Percentiles rank a stretch among this genome's conserved stretches.
Evolutionary conservation across 2,329 filamentous ascomycete genomes (phyloP).

Genomic region (Colletotrichum paranaense): DNA sequence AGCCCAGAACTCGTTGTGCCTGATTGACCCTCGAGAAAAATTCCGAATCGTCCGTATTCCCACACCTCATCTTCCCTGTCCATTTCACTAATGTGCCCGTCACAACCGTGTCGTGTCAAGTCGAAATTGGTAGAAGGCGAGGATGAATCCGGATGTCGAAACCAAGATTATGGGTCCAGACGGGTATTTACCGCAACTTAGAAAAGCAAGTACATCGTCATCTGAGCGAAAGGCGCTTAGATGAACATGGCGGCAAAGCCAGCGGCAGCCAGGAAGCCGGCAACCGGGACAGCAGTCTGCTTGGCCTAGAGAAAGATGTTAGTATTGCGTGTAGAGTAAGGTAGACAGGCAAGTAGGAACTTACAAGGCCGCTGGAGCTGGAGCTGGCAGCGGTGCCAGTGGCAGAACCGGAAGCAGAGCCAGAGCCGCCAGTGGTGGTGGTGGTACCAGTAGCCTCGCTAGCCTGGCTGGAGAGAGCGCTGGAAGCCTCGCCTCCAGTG

Average conservation of each 20-base stretch:
- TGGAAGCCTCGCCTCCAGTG: constrained; percentile 38
- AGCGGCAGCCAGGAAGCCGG: constrained; percentile 59
- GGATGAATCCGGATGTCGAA: constrained; percentile 33
- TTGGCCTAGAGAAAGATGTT: constrained; percentile 24
- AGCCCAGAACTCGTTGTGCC: constrained; percentile 45
- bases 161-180: constrained; percentile 44
- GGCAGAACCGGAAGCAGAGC: neutral
- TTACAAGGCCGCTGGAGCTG: constrained; percentile 39
- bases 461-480: constrained; percentile 38
- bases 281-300: constrained; percentile 55
- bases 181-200: constrained; percentile 54
- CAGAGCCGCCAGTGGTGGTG: constrained; percentile 25
- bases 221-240: constrained; percentile 44
- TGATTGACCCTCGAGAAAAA: constrained; percentile 40
- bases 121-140: constrained; percentile 37
- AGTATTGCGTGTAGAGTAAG: neutral
- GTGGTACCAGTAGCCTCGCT: constrained; percentile 29
- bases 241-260: constrained; percentile 61
- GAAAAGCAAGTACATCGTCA: constrained; percentile 30
- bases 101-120: constrained; percentile 17
- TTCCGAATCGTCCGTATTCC: constrained; percentile 13
- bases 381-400: constrained; percentile 25
- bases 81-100: constrained; percentile 26
- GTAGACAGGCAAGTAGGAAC: constrained; percentile 9
- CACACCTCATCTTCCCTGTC: constrained; percentile 20